phyloP scores from a whole-genome alignment of 805 yeast genomes.

The Candida silvicultrix region DNA sequence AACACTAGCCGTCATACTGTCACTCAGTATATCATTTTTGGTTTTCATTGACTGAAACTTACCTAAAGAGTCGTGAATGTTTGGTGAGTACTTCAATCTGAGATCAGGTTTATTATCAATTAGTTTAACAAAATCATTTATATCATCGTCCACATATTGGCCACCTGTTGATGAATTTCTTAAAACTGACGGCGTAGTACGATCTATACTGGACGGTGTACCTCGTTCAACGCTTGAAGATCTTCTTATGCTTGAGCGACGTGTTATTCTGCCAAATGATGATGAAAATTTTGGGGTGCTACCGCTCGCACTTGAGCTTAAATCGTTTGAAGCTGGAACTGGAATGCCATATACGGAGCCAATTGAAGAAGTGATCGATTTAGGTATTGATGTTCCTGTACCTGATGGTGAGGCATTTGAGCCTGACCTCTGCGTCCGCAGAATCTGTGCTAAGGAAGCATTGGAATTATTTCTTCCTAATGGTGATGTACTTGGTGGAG shows the following conservation, averaged over 20 bases:
- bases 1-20: constrained; percentile 47
- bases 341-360: constrained; percentile 17
- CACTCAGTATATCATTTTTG: constrained; percentile 49
- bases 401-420: constrained; percentile 7
- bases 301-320: constrained; percentile 36
- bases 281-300: constrained; percentile 60
- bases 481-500: constrained; percentile 22
- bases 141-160: constrained; percentile 46
- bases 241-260: constrained; percentile 35
- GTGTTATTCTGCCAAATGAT: constrained; percentile 66
- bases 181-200: constrained; percentile 12
- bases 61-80: constrained; percentile 39
- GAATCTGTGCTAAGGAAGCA: constrained; percentile 33
- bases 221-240: constrained; percentile 25
- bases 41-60: constrained; percentile 45
- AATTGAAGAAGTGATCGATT: constrained; percentile 19
- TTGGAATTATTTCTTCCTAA: constrained; percentile 38
- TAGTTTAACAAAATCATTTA: constrained; percentile 65
- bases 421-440: constrained; percentile 34
- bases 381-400: constrained; percentile 21
- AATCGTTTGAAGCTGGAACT: constrained; percentile 19
- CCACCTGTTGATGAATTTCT: constrained; percentile 25
- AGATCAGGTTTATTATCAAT: constrained; percentile 60
- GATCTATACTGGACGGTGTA: constrained; percentile 26
- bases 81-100: constrained; percentile 24